Evolutionary conservation across 83 land plant species (phyloP), one percentile per base, ranked within the genome.

Genomic region (Picea mariana): DNA sequence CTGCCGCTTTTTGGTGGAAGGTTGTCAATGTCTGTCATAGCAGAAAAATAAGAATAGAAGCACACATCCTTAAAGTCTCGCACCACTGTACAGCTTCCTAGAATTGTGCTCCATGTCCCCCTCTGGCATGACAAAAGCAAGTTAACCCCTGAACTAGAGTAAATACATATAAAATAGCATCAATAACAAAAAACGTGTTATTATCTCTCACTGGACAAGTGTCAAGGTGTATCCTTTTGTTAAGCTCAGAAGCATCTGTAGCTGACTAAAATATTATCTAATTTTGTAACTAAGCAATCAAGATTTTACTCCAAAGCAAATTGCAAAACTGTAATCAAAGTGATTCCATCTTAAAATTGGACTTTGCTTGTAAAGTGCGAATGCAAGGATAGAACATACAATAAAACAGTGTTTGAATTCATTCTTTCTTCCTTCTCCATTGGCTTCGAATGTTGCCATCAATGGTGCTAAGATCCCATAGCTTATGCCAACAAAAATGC

Each of bases 361-460:
- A 73, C 21, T 34, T 27, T 62, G 75, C 59, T 44, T n/a, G 12
- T 12, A 79, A 81, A 26, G 78, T 40, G 17, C 13, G 59, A 72
- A 59, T 49, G 17, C 73, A 75, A 68, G 21, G 21, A 66, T 69
- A 65, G 26, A 61, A 61, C 92, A 62, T 87, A 95, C 99, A 87
- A 77, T 61, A 75, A 95, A 80, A 81, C 94, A 92, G 71, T 92
- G 92, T 71, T 69, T 84, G n/a, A 93, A 81, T 72, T 87, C 84
- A 68, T 91, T 67, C 1, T 82, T 68, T 49, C 86, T 87, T 60
- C 89, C 89, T 81, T 88, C 93, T 17, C 94, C 97, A 75, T 92
- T 92, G 69, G 97, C 98, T 49, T 94, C 91, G 85, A 97, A 93
- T 44, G 99, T 97, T 79, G 98, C 97, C 67, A 95, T 83, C 65